These are phyloP conservation scores for Metarhizium sp. DNA, from an alignment of 2,329 filamentous ascomycete genomes.

Conservation along the genomic window DNA sequence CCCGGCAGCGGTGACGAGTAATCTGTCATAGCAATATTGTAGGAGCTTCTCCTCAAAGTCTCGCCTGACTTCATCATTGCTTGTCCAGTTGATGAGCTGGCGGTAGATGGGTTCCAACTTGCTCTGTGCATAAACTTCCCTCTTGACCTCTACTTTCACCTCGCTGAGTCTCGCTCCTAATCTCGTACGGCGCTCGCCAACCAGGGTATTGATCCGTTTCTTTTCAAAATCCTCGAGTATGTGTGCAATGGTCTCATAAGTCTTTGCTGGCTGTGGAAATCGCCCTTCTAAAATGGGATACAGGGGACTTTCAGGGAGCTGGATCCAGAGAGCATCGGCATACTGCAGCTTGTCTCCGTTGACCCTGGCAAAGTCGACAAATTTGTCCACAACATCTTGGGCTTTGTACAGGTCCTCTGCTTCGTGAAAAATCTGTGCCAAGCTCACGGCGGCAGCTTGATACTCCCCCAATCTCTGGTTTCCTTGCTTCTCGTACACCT, in stretches of 20 bases:
- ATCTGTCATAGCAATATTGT: constrained; percentile 67
- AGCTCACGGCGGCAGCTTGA: constrained; percentile 58
- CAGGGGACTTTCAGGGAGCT: constrained; percentile 71
- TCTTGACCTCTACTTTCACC: constrained; percentile 79
- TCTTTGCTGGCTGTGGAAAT: constrained; percentile 67
- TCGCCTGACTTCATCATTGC: constrained; percentile 74
- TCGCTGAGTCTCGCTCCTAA: constrained; percentile 76
- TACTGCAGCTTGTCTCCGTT: constrained; percentile 67
- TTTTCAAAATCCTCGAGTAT: constrained; percentile 81
- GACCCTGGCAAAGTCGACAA: constrained; percentile 61
- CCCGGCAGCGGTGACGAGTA: constrained; percentile 58
- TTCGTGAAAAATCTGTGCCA: constrained; percentile 66
- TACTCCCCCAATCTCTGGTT: constrained; percentile 62
- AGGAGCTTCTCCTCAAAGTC: constrained; percentile 86
- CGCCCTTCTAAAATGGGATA: constrained; percentile 79
- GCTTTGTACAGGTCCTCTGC: constrained; percentile 55
- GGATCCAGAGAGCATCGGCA: constrained; percentile 63
- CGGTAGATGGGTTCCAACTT: constrained; percentile 72
- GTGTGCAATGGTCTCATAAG: constrained; percentile 73
- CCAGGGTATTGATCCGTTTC: constrained; percentile 79
- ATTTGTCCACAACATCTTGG: constrained; percentile 67
- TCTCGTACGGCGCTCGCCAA: constrained; percentile 79
- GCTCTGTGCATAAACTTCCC: constrained; percentile 70
- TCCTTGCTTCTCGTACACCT: constrained; percentile 73
- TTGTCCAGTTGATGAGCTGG: constrained; percentile 81